Conservation (phyloP, 1,139 yeast genomes). For the Sugiyamaella pinicola region DNA sequence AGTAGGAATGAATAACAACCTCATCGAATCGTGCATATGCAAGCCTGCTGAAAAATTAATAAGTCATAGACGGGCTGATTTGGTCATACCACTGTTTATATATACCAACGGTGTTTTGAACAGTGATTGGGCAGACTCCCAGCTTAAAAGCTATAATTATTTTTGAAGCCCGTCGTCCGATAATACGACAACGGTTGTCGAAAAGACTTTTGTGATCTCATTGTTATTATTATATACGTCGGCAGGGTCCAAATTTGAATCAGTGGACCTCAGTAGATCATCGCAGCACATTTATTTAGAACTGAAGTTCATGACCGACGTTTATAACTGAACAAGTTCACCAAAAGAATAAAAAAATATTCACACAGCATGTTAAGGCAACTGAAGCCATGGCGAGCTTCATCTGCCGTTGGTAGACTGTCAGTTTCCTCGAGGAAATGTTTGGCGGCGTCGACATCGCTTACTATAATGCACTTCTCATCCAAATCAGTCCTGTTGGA, state of each 20-base stretch:
- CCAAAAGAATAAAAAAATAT: too few relatives aligned
- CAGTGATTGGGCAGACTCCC: not conserved
- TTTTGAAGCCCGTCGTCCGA: too few relatives aligned
- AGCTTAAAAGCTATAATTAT: not conserved
- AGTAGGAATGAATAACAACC: not conserved
- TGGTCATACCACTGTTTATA: not conserved
- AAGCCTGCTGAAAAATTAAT: constrained; percentile 13
- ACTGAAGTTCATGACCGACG: too few relatives aligned
- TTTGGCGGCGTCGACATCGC: not conserved
- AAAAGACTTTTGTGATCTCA: too few relatives aligned
- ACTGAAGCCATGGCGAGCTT: constrained; percentile 13
- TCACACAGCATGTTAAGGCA: constrained; percentile 12
- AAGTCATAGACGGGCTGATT: constrained; percentile 9
- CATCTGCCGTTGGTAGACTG: not conserved
- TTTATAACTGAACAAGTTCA: too few relatives aligned
- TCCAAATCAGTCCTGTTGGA: constrained; percentile 3
- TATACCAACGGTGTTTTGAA: not conserved
- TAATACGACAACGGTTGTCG: too few relatives aligned
- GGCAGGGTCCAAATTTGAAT: too few relatives aligned
- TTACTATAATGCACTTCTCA: not conserved
- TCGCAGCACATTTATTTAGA: too few relatives aligned
- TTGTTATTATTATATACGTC: too few relatives aligned
- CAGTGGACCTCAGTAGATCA: too few relatives aligned
- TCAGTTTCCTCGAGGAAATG: not conserved
- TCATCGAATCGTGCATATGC: constrained; percentile 10